Evolutionary conservation across 768 basidiomycete species (phyloP).

Genomic region (Tricholoma hemisulphureum): DNA sequence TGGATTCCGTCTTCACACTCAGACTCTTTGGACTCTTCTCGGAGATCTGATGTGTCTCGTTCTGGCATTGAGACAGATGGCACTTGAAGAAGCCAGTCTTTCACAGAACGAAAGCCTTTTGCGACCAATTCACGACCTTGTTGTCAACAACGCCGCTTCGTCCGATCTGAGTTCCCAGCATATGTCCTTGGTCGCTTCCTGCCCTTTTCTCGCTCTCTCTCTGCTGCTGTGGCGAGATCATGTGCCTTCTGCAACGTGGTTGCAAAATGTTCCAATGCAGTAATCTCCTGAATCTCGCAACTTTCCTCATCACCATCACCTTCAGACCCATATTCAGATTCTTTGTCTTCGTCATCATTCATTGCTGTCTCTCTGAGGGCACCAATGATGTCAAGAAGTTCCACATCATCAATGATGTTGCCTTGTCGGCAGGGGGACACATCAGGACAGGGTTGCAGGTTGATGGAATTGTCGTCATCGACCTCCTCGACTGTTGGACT

Average conservation of each 20-base stretch:
- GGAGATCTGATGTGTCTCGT: too few species aligned
- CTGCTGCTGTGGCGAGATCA: neutral
- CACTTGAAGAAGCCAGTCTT: neutral
- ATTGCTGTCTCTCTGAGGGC: neutral
- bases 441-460: too few species aligned
- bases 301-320: neutral
- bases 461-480: too few species aligned
- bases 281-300: neutral
- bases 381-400: too few species aligned
- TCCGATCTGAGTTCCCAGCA: slow-evolving; percentile 10
- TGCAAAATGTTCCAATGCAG: neutral
- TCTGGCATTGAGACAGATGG: too few species aligned
- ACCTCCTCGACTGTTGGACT: too few species aligned
- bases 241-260: neutral
- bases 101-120: slow-evolving; percentile 4
- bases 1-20: too few species aligned
- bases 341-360: neutral
- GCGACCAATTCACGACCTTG: slow-evolving; percentile 1
- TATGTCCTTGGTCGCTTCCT: slow-evolving; percentile 7
- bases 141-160: slow-evolving; percentile 2
- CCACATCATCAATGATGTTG: neutral
- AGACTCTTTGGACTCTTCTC: too few species aligned
- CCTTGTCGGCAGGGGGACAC: neutral
- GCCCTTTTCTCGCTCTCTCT: neutral
- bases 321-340: neutral